A percentile compares a stretch with the other conserved stretches of the same genome.
Conservation (phyloP, 2,329 filamentous ascomycete species). For the Paraconiothyrium sp. region DNA sequence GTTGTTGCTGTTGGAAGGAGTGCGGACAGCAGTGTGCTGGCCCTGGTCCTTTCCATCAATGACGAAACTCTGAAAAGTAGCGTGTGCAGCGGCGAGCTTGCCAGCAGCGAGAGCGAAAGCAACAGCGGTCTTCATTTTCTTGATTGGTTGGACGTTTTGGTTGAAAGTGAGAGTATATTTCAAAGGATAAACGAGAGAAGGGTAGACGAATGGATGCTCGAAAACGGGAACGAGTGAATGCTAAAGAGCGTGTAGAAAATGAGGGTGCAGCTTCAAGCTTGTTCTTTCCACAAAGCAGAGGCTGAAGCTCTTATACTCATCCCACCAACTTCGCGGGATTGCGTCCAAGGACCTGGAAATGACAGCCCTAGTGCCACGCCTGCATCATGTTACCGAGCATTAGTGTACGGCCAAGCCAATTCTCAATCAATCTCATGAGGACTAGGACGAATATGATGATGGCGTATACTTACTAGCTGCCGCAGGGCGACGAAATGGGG, state of each 20-base stretch:
- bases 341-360: constrained; percentile 9
- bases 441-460: background rate
- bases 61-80: constrained; percentile 53
- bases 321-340: background rate
- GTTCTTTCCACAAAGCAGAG: constrained; percentile 7
- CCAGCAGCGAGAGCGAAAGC: constrained; percentile 45
- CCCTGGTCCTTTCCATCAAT: constrained; percentile 50
- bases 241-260: constrained; percentile 20
- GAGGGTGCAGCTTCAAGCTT: constrained; percentile 19
- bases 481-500: constrained; percentile 7
- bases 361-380: constrained; percentile 14
- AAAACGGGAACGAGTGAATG: constrained; percentile 26
- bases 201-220: constrained; percentile 21
- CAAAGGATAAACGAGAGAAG: constrained; percentile 35
- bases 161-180: constrained; percentile 27
- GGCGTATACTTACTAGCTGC: constrained; percentile 6
- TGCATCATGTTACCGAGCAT: constrained; percentile 5
- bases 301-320: constrained; percentile 18
- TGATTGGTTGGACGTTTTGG: constrained; percentile 27
- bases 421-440: constrained; percentile 6
- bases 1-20: constrained; percentile 51
- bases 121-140: constrained; percentile 47
- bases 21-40: constrained; percentile 55
- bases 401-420: constrained; percentile 7
- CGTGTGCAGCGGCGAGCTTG: constrained; percentile 46